Percentiles rank a stretch among this genome's conserved stretches.
Evolutionary conservation across 306 rosid genomes (phyloP).

Genomic region (Ormosia semicastrata): DNA sequence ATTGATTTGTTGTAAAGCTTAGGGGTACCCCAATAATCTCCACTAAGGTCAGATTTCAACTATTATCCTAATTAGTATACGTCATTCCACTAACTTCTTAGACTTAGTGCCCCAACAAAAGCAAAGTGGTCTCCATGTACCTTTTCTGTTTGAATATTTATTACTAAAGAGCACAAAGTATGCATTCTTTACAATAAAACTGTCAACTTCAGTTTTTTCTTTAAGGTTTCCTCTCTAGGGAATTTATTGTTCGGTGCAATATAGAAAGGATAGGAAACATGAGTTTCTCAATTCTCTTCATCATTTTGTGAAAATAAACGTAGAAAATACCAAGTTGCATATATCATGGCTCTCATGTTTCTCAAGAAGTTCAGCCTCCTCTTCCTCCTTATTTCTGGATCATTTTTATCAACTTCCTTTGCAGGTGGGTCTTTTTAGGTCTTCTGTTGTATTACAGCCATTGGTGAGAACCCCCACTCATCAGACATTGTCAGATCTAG

Average conservation of each 20-base stretch:
- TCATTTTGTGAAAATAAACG: constrained; percentile 27
- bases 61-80: constrained; percentile 34
- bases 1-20: constrained; percentile 25
- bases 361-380: constrained; percentile 49
- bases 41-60: constrained; percentile 37
- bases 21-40: constrained; percentile 53
- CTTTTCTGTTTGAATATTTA: constrained; percentile 52
- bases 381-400: constrained; percentile 53
- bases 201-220: constrained; percentile 39
- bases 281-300: constrained; percentile 23
- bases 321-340: constrained; percentile 14
- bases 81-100: constrained; percentile 53
- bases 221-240: constrained; percentile 27
- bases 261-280: constrained; percentile 48
- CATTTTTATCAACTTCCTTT: constrained; percentile 62
- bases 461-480: constrained; percentile 18
- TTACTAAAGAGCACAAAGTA: constrained; percentile 18
- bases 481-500: constrained; percentile 35
- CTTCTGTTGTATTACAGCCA: constrained; percentile 31
- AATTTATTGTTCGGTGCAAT: constrained; percentile 21
- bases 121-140: constrained; percentile 61
- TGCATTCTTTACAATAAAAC: constrained; percentile 23
- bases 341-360: constrained; percentile 49
- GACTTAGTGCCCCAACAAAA: constrained; percentile 80
- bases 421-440: constrained; percentile 56